Conservation (phyloP, 306 rosid species). For the Coriaria nepalensis region DNA sequence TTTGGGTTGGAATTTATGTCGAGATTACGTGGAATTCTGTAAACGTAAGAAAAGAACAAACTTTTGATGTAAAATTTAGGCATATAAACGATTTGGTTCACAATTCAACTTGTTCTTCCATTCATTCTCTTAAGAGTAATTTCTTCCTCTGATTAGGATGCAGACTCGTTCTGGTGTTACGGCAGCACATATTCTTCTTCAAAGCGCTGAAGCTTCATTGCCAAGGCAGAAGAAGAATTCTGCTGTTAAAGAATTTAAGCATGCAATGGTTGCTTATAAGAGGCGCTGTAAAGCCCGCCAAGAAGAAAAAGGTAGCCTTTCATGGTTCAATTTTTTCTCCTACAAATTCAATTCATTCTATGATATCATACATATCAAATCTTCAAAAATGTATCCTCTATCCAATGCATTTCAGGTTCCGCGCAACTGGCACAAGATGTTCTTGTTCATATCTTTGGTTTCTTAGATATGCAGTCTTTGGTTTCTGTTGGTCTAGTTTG, state of each 20-base stretch:
- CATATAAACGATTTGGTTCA: too few relatives aligned
- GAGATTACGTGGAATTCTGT: not conserved
- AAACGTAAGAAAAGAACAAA: too few relatives aligned
- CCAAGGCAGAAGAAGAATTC: slow-evolving; percentile 70
- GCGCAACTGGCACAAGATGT: slow-evolving; percentile 51
- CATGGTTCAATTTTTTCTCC: slow-evolving; percentile 1
- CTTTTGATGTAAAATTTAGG: too few relatives aligned
- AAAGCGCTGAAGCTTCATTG: slow-evolving; percentile 48
- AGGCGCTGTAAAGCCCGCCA: slow-evolving; percentile 45
- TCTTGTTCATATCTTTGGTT: slow-evolving; percentile 54
- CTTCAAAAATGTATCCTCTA: not conserved
- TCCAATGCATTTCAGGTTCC: slow-evolving; percentile 30
- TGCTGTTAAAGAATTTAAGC: slow-evolving; percentile 58
- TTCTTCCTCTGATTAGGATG: slow-evolving; percentile 29
- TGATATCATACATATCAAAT: not conserved
- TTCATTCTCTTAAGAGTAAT: not conserved
- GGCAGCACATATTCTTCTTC: slow-evolving; percentile 50
- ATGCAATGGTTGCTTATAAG: slow-evolving; percentile 65
- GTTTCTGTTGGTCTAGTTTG: slow-evolving; percentile 44
- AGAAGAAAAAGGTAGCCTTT: slow-evolving; percentile 37
- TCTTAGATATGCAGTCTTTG: slow-evolving; percentile 56
- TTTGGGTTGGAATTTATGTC: not conserved
- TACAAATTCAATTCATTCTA: too few relatives aligned
- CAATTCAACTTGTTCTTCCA: too few relatives aligned
- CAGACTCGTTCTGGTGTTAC: slow-evolving; percentile 52